Evolutionary conservation across 139 green algal species (phyloP), one percentile per base, ranked within the genome.

Genomic region (Auxenochlorella pyrenoidosa): DNA sequence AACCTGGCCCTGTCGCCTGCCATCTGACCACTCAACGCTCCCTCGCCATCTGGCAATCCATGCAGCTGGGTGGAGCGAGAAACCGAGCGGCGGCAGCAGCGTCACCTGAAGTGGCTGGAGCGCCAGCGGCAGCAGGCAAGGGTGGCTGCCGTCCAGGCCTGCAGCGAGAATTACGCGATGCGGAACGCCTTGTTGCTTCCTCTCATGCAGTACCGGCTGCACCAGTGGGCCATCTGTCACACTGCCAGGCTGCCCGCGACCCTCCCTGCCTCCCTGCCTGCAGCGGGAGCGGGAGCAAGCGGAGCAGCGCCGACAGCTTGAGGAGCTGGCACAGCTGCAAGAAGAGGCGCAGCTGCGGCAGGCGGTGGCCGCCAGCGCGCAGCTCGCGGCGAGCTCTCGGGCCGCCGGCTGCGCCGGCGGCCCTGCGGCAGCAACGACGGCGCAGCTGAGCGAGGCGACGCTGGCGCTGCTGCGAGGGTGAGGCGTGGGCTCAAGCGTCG

Each of bases 261-360:
- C 24, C 6, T 73, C 30, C 65, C 65, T 5, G 28, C 30, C 65
- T 40, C 32, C 66, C 30, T 75, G n/a, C 36, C 51, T 44, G 77
- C 77, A 83, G 77, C 26, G 16, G 6, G 51, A 83, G 6, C 19
- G n/a, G 51, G 77, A 68, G 19, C 34, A 22, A 10, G 51, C 13
- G 21, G 77, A 83, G 77, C 77, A 34, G 77, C 77, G 68, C n/a
- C 77, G 44, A 30, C 77, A 71, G 51, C 51, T 51, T 0, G n/a
- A 71, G 19, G n/a, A 18, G 18, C 51, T 70, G 21, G 34, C 51
- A 1, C 15, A 38, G 51, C 10, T 34, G 4, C 40, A 58, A 30
- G 16, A 58, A 19, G 40, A 79, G 28, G 30, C 66, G 77, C 51
- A 59, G 47, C 77, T 47, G 77, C 58, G 32, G n/a, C 77, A 71